Evolutionary conservation across 2,329 filamentous ascomycete genomes (phyloP), one percentile per base, ranked within the genome.

Genomic region (Cladobotryum protrusum): DNA sequence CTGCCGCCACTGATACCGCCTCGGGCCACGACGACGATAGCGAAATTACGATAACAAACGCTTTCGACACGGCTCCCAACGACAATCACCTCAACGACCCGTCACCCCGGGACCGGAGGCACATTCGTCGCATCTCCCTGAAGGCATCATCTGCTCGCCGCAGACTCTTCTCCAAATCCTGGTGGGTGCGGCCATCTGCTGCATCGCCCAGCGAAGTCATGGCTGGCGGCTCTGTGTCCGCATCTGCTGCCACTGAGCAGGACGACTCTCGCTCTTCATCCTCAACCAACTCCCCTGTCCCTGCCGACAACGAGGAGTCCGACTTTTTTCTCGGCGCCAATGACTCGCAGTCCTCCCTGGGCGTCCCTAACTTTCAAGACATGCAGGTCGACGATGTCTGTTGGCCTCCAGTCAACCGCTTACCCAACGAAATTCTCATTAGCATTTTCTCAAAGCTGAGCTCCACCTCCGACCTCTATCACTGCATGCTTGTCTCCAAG

Each of bases 341-440:
- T 72, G 92, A 96, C 71, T 96, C 92, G 4, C 81, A 93, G 66
- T 96, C 92, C 1, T 96, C 92, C 1, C 79, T 96, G 50, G 90
- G 89, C 47, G 82, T 89, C 33, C 86, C 87, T 42, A 86, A 86
- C 53, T 78, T 89, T 52, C 83, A 84, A 62, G 86, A 89, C 61
- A 86, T 84, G 79, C 84, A 78, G 64, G 82, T 82, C 56, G 82
- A 85, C 63, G 74, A 82, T 58, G 77, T 79, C 61, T 87, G 85
- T 61, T 71, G 84, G 48, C 83, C 86, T n/a, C 89, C 91, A 43
- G 84, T 96, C 53, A 86, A 87, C 59, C 83, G 87, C 50, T 77
- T 99, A 34, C 93, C 93, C 36, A 92, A 91, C 67, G 93, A 99
- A 74, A 87, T 99, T 54, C 83, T 97, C 64, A 96, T 99, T 62